Base-by-base conservation (phyloP, 2,329 filamentous ascomycete species). In the Aschersonia sp. region DNA sequence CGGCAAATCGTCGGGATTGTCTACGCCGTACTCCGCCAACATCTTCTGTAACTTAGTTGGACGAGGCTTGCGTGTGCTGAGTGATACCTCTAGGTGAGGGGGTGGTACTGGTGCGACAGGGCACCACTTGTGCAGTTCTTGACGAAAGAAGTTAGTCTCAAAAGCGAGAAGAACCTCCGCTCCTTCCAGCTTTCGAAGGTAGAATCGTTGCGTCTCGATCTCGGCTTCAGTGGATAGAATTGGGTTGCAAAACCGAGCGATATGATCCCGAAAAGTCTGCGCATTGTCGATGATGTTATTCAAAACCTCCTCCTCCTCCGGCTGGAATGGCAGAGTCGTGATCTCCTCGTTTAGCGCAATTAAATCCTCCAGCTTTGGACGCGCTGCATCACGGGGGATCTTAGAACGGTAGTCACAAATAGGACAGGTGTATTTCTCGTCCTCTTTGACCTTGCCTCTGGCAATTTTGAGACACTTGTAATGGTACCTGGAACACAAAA, bases 391-490 rank as follows among this genome's bases (percentile, higher is more conserved):
- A 43, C 92, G 86, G 30, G 92, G 92, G 47, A 98, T 97, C 67
- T 90, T 94, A 60, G 95, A 85, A 14, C 92, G 83, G 80, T 89
- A 95, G 62, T 98, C 92, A 62, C 92, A 98, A 52, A 98, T 94
- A 0, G 92, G 92, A 58, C 92, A 98, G 1, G 90, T 97, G 61
- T 95, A 98, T 62, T 94, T 95, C 60, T 97, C 92, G 52, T 95
- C 90, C 60, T 97, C 92, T 66, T 97, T 97, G 57, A 98, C 87
- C 61, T 97, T 98, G 46, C 92, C 92, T 45, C 92, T 80, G 3
- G 92, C 92, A 59, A 98, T 95, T 69, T 98, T 98, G 39, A 98
- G 73, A 58, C 92, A 98, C 64, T 95, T 97, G 50, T 92, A 90
- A 58, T 98, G 92, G 60, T 98, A 98, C 85, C 84, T 89, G 51